Evolutionary conservation across 2,329 filamentous ascomycete genomes (phyloP).

Genomic region (Alternaria rosae): DNA sequence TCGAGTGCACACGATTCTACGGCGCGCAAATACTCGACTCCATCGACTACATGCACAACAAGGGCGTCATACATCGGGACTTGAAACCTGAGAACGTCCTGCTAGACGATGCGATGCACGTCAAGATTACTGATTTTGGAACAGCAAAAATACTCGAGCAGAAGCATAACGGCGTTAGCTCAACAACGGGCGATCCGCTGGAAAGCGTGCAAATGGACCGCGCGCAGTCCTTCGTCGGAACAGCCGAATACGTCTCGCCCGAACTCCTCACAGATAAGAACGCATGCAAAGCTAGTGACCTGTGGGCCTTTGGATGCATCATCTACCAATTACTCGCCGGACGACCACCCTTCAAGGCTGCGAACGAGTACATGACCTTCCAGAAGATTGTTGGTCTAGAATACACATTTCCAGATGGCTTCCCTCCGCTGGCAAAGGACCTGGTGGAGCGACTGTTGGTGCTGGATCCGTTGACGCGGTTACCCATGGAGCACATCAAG

Average conservation of each 20-base stretch:
- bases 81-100: conserved; percentile 97
- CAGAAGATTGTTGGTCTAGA: conserved; percentile 97
- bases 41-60: conserved; percentile 97
- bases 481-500: conserved; percentile 95
- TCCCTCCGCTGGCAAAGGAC: conserved; percentile 85
- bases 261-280: conserved; percentile 97
- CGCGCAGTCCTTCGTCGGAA: conserved; percentile 95
- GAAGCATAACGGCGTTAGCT: conserved; percentile 51
- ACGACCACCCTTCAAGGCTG: conserved; percentile 95
- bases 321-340: conserved; percentile 95
- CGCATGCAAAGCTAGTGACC: conserved; percentile 94
- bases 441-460: conserved; percentile 90
- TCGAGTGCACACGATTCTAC: conserved; percentile 94
- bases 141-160: conserved; percentile 89
- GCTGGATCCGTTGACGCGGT: conserved; percentile 79
- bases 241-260: conserved; percentile 96
- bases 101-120: conserved; percentile 92
- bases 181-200: conserved; percentile 56
- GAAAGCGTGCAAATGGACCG: conserved; percentile 71
- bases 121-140: conserved; percentile 98
- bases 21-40: conserved; percentile 94
- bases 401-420: conserved; percentile 90
- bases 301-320: conserved; percentile 99
- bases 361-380: conserved; percentile 95
- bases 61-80: conserved; percentile 95